Evolutionary conservation across 2,329 filamentous ascomycete genomes (phyloP).

Genomic region (Tricladium varicosporioides): DNA sequence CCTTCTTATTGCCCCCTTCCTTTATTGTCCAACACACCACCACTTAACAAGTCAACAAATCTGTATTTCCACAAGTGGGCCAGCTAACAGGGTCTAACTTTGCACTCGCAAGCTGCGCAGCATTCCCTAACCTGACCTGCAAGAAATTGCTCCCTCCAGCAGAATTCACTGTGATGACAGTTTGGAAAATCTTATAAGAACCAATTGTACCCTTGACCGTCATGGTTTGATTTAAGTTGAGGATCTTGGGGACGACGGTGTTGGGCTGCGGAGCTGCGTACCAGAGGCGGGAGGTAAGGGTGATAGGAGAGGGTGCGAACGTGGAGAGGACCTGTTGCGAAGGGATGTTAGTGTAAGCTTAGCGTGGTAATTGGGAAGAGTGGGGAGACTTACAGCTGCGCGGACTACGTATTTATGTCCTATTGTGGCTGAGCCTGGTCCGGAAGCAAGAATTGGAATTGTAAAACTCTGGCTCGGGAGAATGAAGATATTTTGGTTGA

Average conservation of each 20-base stretch:
- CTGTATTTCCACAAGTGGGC: neutral
- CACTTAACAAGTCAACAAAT: neutral
- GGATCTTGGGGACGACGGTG: neutral
- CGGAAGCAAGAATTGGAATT: neutral
- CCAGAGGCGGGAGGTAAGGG: neutral
- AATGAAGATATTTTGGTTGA: slow-evolving; percentile 21
- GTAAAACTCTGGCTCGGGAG: slow-evolving; percentile 13
- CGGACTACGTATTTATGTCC: slow-evolving; percentile 10
- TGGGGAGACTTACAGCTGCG: slow-evolving; percentile 11
- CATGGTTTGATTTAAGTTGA: neutral
- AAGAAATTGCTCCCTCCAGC: neutral
- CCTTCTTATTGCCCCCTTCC: too few species aligned
- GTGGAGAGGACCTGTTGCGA: neutral
- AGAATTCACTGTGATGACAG: neutral
- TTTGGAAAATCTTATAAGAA: neutral
- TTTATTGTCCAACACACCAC: neutral
- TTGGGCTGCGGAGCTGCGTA: neutral
- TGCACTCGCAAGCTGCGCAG: neutral
- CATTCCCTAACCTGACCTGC: neutral
- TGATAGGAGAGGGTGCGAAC: neutral
- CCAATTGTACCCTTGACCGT: neutral
- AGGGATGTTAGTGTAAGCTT: neutral
- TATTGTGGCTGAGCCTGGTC: neutral
- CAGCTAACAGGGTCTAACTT: neutral
- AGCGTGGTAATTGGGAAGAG: neutral